Percentiles rank a stretch among this genome's conserved stretches.
Conservation (phyloP, 768 basidiomycete genomes). For the Boletales sp. region DNA sequence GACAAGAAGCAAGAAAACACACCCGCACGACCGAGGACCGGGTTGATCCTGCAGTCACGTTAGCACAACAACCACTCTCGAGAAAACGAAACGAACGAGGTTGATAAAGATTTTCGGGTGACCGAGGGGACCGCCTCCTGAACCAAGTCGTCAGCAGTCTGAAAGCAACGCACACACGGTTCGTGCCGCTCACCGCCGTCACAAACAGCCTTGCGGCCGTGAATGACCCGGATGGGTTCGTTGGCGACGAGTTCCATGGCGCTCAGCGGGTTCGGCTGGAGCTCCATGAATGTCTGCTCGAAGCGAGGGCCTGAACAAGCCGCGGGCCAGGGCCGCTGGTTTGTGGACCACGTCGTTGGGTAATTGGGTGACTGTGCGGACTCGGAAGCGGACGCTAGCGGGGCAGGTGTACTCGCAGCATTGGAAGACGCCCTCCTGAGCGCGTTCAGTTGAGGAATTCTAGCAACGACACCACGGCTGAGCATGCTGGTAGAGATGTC, state of each 20-base stretch:
- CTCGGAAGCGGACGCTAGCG: slow-evolving; percentile 13
- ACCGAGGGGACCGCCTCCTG: slow-evolving; percentile 91
- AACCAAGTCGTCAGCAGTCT: slow-evolving; percentile 13
- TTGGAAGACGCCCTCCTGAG: slow-evolving; percentile 25
- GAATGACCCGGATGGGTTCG: slow-evolving; percentile 80
- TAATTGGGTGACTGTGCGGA: slow-evolving; percentile 80
- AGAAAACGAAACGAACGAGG: slow-evolving; percentile 51
- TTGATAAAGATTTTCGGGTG: slow-evolving; percentile 98
- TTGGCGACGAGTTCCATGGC: slow-evolving; percentile 88
- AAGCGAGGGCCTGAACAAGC: slow-evolving; percentile 71
- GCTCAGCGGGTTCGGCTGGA: slow-evolving; percentile 86
- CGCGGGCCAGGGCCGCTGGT: slow-evolving; percentile 67
- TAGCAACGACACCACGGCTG: slow-evolving; percentile 22
- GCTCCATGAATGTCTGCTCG: slow-evolving; percentile 84
- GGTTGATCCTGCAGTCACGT: slow-evolving; percentile 67
- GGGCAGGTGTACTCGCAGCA: slow-evolving; percentile 7
- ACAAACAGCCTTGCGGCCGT: slow-evolving; percentile 84
- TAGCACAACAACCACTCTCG: slow-evolving; percentile 1
- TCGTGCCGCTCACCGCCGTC: slow-evolving; percentile 77
- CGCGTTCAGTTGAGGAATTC: slow-evolving; percentile 11
- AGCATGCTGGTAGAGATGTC: slow-evolving; percentile 20
- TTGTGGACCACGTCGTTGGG: slow-evolving; percentile 79
- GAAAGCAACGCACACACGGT: background rate
- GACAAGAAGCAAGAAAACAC: slow-evolving; percentile 33
- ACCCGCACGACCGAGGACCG: slow-evolving; percentile 88